Conservation (phyloP, 345 rosid species). For the Microthlaspi erraticum region DNA sequence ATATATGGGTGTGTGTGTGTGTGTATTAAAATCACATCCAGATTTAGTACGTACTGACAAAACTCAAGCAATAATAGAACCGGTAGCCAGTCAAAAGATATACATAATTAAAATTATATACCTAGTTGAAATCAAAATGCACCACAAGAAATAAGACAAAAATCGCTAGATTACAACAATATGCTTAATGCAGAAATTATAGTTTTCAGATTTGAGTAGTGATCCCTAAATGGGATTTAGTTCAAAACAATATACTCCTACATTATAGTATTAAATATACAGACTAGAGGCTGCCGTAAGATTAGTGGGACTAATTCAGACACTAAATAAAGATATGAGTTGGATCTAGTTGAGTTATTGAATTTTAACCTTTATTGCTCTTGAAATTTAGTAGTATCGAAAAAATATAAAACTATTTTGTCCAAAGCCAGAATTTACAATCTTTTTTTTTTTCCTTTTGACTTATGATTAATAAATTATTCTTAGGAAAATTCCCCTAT, state of each 20-base stretch:
- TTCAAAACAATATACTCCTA: constrained; percentile 13
- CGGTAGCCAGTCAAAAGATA: not conserved
- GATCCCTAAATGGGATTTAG: constrained; percentile 11
- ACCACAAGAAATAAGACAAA: not conserved
- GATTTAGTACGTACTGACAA: constrained; percentile 6
- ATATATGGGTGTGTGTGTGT: not conserved
- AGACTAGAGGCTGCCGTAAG: constrained; percentile 28
- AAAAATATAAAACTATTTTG: constrained; percentile 8
- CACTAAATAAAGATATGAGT: constrained; percentile 16
- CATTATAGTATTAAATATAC: constrained; percentile 3
- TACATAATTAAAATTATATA: not conserved
- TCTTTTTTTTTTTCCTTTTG: not conserved
- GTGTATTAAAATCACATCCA: not conserved
- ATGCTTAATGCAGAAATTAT: not conserved
- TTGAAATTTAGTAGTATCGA: constrained; percentile 3
- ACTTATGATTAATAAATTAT: not conserved
- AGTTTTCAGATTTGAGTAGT: constrained; percentile 16
- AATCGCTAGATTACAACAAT: constrained; percentile 8
- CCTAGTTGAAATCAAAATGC: constrained; percentile 14
- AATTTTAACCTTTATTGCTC: constrained; percentile 16
- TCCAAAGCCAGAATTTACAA: constrained; percentile 16
- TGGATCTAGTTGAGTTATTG: constrained; percentile 36
- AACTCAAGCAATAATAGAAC: not conserved
- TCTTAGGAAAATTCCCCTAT: not conserved
- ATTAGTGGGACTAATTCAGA: constrained; percentile 31